Evolutionary conservation across 2,329 filamentous ascomycete genomes (phyloP).

Genomic region (Diplodia mutila): DNA sequence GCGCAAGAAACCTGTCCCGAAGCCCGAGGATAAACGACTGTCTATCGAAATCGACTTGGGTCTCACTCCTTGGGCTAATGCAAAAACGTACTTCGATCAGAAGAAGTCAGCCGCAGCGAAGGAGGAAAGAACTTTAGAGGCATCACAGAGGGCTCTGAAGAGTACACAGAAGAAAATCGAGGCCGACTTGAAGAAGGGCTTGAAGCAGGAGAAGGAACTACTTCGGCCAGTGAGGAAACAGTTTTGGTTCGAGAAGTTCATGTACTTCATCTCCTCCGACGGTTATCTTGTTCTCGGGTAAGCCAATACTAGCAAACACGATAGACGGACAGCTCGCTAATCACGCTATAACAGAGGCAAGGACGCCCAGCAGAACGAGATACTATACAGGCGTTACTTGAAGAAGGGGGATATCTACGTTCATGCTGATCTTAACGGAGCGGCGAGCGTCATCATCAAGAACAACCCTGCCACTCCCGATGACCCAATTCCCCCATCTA

Average conservation of each 20-base stretch:
- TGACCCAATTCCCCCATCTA: constrained; percentile 88
- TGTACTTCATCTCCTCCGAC: constrained; percentile 93
- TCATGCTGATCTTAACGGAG: constrained; percentile 84
- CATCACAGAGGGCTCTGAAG: constrained; percentile 81
- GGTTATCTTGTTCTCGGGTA: constrained; percentile 83
- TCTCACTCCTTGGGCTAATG: constrained; percentile 85
- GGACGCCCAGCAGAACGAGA: constrained; percentile 87
- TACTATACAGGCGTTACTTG: constrained; percentile 84
- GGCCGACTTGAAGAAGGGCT: constrained; percentile 79
- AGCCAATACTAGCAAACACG: not conserved
- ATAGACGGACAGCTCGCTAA: not conserved
- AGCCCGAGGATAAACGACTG: constrained; percentile 53
- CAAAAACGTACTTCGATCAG: constrained; percentile 88
- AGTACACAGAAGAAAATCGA: constrained; percentile 88
- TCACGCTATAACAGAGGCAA: constrained; percentile 58
- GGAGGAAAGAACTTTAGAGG: constrained; percentile 81
- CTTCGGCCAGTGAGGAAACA: constrained; percentile 80
- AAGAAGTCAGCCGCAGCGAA: constrained; percentile 83
- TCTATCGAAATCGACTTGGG: constrained; percentile 83
- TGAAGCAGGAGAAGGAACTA: constrained; percentile 91
- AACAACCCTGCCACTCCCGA: constrained; percentile 78
- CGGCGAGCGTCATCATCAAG: constrained; percentile 85
- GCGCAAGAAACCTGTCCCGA: constrained; percentile 28
- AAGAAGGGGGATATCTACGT: constrained; percentile 90
- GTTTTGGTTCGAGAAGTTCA: constrained; percentile 97